Percentiles rank a stretch among this genome's conserved stretches.
Evolutionary conservation across 2,329 filamentous ascomycete species (phyloP).

Genomic region (Diaporthe humulicola): DNA sequence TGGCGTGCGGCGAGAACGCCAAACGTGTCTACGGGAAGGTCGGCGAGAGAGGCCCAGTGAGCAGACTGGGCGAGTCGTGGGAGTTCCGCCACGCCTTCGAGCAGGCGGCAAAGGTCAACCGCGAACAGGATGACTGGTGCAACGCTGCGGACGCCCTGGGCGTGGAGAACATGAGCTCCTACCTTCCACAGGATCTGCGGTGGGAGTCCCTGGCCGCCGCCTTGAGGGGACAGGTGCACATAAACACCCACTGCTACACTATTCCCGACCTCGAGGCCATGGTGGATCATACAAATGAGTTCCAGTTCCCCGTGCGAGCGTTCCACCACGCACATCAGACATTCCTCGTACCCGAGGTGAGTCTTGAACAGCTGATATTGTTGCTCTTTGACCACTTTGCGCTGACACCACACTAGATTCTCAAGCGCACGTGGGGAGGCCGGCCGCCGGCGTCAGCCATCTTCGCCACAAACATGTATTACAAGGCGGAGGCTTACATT

Average conservation of each 20-base stretch:
- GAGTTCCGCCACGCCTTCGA: conserved; percentile 78
- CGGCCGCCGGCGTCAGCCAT: conserved; percentile 70
- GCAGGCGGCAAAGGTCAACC: conserved; percentile 68
- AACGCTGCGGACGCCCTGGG: conserved; percentile 64
- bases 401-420: conserved; percentile 52
- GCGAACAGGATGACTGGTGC: conserved; percentile 78
- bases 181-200: conserved; percentile 72
- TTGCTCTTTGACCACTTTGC: no score
- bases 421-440: conserved; percentile 69
- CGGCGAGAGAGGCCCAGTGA: conserved; percentile 68
- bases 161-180: conserved; percentile 63
- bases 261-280: conserved; percentile 75
- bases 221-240: conserved; percentile 74
- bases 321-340: conserved; percentile 81
- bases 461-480: conserved; percentile 81
- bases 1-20: conserved; percentile 81
- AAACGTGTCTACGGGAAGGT: conserved; percentile 71
- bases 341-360: conserved; percentile 73
- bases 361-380: conserved; percentile 29
- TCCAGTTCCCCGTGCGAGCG: conserved; percentile 74
- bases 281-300: conserved; percentile 79
- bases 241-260: conserved; percentile 81
- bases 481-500: conserved; percentile 76
- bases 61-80: conserved; percentile 77
- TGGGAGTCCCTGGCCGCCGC: conserved; percentile 75